Evolutionary conservation across 345 rosid species (phyloP).

Genomic region (Aurinia saxatilis): DNA sequence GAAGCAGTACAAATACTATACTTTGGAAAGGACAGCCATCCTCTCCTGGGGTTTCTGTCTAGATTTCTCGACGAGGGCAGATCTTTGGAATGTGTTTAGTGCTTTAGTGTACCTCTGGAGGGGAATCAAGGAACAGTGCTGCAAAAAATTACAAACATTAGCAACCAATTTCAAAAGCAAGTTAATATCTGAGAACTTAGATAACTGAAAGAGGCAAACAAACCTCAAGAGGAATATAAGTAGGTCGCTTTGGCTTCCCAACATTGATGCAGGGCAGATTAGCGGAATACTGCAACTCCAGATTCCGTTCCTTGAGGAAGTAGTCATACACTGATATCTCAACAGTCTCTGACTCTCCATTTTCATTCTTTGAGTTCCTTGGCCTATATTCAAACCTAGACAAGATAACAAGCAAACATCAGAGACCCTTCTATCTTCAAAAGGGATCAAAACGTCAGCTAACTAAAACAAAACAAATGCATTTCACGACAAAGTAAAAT

Average conservation of each 20-base stretch:
- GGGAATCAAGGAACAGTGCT: constrained; percentile 77
- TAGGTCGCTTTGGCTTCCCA: constrained; percentile 71
- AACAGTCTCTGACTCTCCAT: constrained; percentile 38
- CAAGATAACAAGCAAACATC: constrained; percentile 9
- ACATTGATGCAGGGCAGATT: constrained; percentile 64
- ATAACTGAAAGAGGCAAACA: constrained; percentile 7
- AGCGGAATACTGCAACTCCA: constrained; percentile 49
- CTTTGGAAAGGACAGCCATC: constrained; percentile 63
- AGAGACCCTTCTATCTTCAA: neutral
- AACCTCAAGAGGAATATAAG: constrained; percentile 56
- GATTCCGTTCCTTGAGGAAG: constrained; percentile 49
- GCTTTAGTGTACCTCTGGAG: constrained; percentile 95
- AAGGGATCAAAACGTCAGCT: neutral
- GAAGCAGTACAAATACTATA: constrained; percentile 24
- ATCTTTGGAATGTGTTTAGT: constrained; percentile 56
- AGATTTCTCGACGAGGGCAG: constrained; percentile 84
- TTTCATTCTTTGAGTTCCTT: constrained; percentile 28
- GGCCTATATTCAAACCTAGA: constrained; percentile 62
- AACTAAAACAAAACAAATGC: neutral
- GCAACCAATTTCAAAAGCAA: neutral
- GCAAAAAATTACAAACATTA: neutral
- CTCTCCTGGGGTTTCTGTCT: constrained; percentile 96
- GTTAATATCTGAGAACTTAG: neutral
- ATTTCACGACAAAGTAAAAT: neutral
- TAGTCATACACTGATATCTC: constrained; percentile 75